These are phyloP conservation scores for Colletotrichum acutatum DNA, from an alignment of 2,329 filamentous ascomycete genomes.

Conservation along the genomic window DNA sequence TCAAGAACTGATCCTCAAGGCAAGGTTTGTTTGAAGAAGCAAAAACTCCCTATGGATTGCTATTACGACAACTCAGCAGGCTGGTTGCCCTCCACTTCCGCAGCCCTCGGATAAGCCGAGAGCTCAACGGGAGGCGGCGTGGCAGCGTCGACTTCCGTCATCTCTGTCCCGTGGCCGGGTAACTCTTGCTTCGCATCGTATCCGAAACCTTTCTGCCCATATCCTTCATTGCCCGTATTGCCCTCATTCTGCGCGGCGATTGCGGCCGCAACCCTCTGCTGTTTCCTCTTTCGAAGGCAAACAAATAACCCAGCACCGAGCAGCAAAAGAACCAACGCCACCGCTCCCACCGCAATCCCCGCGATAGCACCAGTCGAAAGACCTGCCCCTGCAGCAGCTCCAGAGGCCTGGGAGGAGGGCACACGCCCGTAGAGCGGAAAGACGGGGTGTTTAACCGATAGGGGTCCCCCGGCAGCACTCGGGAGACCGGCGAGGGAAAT, in stretches of 20 bases:
- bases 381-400: neutral
- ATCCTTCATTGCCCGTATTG: neutral
- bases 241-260: neutral
- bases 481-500: neutral
- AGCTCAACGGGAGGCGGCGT: slow-evolving; percentile 15
- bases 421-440: slow-evolving; percentile 8
- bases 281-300: neutral
- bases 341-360: neutral
- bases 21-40: too few species aligned
- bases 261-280: neutral
- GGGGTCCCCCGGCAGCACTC: neutral
- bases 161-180: neutral
- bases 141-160: neutral
- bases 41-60: neutral
- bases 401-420: too few species aligned
- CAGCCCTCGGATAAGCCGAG: neutral
- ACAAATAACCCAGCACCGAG: neutral
- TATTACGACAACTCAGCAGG: slow-evolving; percentile 2
- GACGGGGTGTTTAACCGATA: slow-evolving; percentile 4
- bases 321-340: neutral
- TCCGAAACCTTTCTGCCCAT: neutral
- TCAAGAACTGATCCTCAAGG: too few species aligned
- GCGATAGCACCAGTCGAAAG: slow-evolving; percentile 6
- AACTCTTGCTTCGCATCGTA: slow-evolving; percentile 21
- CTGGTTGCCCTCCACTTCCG: slow-evolving; percentile 4